A percentile compares a stretch with the other conserved stretches of the same genome.
Conservation (phyloP, 257 asterid species). For the Nicotiana knightiana region DNA sequence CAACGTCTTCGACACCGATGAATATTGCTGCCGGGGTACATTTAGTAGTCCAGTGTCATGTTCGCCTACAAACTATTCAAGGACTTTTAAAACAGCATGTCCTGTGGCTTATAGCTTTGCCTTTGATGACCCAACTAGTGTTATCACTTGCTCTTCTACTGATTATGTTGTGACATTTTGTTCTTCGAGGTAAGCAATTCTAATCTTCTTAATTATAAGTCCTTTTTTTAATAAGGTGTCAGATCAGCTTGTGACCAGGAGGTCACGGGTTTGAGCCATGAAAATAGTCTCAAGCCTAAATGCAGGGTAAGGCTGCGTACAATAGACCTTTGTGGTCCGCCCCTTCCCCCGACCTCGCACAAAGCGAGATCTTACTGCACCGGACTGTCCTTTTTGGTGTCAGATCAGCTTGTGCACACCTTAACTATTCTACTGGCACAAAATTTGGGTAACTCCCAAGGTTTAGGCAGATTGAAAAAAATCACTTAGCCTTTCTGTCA, state of each 20-base stretch:
- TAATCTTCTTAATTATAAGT: not conserved
- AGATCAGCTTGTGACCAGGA: too few relatives aligned
- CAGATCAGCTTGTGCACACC: not conserved
- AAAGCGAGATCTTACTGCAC: too few relatives aligned
- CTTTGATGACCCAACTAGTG: slow-evolving; percentile 46
- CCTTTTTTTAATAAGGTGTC: not conserved
- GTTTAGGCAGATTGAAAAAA: not conserved
- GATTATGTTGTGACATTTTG: slow-evolving; percentile 51
- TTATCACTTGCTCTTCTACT: slow-evolving; percentile 46
- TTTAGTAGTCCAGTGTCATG: slow-evolving; percentile 42
- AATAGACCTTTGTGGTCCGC: too few relatives aligned
- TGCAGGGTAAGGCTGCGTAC: too few relatives aligned
- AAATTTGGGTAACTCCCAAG: not conserved
- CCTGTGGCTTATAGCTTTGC: slow-evolving; percentile 62
- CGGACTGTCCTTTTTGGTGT: too few relatives aligned
- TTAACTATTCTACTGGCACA: not conserved
- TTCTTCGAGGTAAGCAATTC: slow-evolving; percentile 34
- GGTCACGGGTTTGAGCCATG: too few relatives aligned
- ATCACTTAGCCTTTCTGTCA: not conserved
- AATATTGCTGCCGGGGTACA: slow-evolving; percentile 49
- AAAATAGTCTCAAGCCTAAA: too few relatives aligned
- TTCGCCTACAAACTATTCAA: slow-evolving; percentile 54
- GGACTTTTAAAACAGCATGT: slow-evolving; percentile 46
- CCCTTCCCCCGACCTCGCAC: too few relatives aligned
- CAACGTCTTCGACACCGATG: slow-evolving; percentile 38